phyloP scores from a whole-genome alignment of 2,329 filamentous ascomycete genomes.

The Sclerotiophoma versabilis region DNA sequence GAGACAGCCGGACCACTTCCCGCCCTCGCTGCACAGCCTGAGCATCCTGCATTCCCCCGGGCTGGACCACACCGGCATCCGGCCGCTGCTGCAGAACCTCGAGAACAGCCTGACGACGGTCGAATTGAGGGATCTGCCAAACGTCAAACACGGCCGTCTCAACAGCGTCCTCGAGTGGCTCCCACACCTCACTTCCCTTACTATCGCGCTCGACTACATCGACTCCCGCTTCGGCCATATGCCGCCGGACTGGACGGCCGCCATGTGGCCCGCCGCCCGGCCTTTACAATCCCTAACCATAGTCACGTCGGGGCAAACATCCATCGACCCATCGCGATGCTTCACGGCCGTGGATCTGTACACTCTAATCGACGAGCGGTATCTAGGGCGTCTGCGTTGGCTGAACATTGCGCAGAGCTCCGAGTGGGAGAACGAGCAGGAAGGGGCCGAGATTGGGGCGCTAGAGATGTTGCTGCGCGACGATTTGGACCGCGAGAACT shows the following conservation, averaged over 20 bases:
- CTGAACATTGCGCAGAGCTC: slow-evolving; percentile 49
- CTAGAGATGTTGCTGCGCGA: slow-evolving; percentile 48
- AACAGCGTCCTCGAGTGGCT: slow-evolving; percentile 52
- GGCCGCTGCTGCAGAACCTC: slow-evolving; percentile 47
- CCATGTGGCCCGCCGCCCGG: slow-evolving; percentile 31
- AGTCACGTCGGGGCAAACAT: slow-evolving; percentile 47
- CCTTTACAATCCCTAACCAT: slow-evolving; percentile 51
- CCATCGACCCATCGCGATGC: slow-evolving; percentile 42
- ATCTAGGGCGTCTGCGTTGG: slow-evolving; percentile 49
- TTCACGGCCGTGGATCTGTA: slow-evolving; percentile 53
- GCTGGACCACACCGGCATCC: slow-evolving; percentile 47
- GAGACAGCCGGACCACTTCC: slow-evolving; percentile 38
- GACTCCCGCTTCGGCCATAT: slow-evolving; percentile 48
- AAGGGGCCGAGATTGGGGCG: slow-evolving; percentile 47
- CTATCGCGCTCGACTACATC: slow-evolving; percentile 57
- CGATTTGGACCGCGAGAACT: slow-evolving; percentile 50
- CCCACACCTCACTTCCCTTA: slow-evolving; percentile 50
- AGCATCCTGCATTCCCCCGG: slow-evolving; percentile 54
- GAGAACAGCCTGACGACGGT: slow-evolving; percentile 44
- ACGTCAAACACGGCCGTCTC: slow-evolving; percentile 48
- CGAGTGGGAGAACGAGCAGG: slow-evolving; percentile 48
- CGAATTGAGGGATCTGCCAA: slow-evolving; percentile 51
- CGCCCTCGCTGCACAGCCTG: slow-evolving; percentile 36
- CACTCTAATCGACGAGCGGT: slow-evolving; percentile 51
- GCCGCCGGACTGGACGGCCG: slow-evolving; percentile 22